Evolutionary conservation across 345 rosid genomes (phyloP).

Genomic region (Pistacia integerrima): DNA sequence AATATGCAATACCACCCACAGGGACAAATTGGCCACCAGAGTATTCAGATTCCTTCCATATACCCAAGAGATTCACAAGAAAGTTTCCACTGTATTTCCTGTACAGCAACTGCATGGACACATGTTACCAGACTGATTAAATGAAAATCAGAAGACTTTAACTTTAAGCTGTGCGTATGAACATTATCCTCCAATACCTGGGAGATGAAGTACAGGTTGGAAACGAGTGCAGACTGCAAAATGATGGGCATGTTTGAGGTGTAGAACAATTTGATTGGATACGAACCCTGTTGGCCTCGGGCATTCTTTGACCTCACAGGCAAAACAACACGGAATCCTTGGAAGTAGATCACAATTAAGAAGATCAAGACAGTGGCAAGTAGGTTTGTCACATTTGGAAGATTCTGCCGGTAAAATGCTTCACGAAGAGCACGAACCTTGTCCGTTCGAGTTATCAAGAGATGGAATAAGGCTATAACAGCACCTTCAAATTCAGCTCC

Average conservation of each 20-base stretch:
- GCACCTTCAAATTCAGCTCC: conserved; percentile 97
- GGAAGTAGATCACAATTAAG: conserved; percentile 85
- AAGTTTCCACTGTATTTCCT: conserved; percentile 81
- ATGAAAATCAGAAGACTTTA: neutral
- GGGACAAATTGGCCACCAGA: conserved; percentile 73
- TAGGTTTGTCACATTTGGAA: conserved; percentile 83
- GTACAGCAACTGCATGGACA: conserved; percentile 60
- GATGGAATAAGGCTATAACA: conserved; percentile 81
- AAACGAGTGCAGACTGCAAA: conserved; percentile 79
- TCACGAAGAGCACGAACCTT: conserved; percentile 81
- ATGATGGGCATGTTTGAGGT: conserved; percentile 96
- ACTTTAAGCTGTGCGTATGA: neutral
- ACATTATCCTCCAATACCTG: conserved; percentile 48
- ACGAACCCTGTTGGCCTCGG: conserved; percentile 92
- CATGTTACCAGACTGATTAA: neutral
- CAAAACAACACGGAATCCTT: conserved; percentile 90
- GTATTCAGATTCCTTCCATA: conserved; percentile 88
- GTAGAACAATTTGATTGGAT: conserved; percentile 85
- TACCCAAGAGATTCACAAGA: conserved; percentile 79
- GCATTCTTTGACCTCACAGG: conserved; percentile 94
- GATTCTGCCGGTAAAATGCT: conserved; percentile 88
- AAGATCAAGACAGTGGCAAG: conserved; percentile 83
- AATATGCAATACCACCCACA: conserved; percentile 82
- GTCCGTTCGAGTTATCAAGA: conserved; percentile 73
- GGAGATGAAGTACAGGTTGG: conserved; percentile 83